phyloP scores from a whole-genome alignment of 1,139 yeast genomes.

The Nadsonia commutata region DNA sequence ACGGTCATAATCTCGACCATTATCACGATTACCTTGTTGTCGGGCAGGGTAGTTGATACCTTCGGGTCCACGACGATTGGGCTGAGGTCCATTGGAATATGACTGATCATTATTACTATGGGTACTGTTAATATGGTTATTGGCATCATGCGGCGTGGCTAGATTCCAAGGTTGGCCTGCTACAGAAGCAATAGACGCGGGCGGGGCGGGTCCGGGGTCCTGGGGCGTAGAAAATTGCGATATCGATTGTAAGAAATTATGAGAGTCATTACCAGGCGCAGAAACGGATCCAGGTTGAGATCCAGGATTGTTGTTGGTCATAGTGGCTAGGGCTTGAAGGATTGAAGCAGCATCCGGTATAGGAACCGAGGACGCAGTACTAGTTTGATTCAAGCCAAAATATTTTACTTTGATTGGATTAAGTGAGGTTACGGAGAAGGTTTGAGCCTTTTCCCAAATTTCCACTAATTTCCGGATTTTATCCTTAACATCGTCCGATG shows the following conservation, averaged over 20 bases:
- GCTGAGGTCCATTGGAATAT: not conserved
- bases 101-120: not conserved
- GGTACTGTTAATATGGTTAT: too few species aligned
- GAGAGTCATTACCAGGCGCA: not conserved
- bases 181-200: not conserved
- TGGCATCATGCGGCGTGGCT: not conserved
- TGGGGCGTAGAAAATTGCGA: not conserved
- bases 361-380: slow-evolving; percentile 4
- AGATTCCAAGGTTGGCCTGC: not conserved
- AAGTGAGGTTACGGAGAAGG: slow-evolving; percentile 49
- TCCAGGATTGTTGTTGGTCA: slow-evolving; percentile 21
- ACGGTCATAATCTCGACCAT: not conserved
- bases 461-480: slow-evolving; percentile 75
- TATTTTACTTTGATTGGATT: slow-evolving; percentile 12
- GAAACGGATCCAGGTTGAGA: slow-evolving; percentile 11
- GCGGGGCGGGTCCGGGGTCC: not conserved
- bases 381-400: not conserved
- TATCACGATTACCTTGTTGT: not conserved
- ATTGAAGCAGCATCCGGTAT: slow-evolving; percentile 25
- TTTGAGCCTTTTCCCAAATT: slow-evolving; percentile 81
- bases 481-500: slow-evolving; percentile 26
- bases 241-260: not conserved
- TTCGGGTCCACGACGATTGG: not conserved
- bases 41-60: too few species aligned
- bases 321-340: slow-evolving; percentile 24